Evolutionary conservation across 2,329 filamentous ascomycete genomes (phyloP).

Genomic region (Hymenoscyphus occultus): DNA sequence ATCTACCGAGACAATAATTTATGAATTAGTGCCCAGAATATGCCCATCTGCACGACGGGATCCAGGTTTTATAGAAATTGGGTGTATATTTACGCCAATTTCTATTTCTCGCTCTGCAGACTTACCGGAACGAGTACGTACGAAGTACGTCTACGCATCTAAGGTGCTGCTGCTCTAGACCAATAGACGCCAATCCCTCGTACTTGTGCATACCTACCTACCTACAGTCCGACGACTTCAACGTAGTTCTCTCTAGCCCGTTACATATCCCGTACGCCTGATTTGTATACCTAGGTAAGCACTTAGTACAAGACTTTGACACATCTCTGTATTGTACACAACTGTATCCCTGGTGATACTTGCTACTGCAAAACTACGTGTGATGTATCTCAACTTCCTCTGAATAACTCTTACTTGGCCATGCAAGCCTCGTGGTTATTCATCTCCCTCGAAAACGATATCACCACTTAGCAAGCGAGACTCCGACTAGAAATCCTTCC

Average conservation of each 20-base stretch:
- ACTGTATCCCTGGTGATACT: background rate
- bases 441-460: background rate
- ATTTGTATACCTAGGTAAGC: background rate
- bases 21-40: background rate
- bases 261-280: background rate
- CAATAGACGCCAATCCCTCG: background rate
- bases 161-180: background rate
- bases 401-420: background rate
- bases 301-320: too few species aligned
- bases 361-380: too few species aligned
- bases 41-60: background rate
- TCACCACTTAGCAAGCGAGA: background rate
- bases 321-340: background rate
- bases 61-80: background rate
- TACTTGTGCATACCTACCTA: background rate
- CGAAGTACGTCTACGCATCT: background rate
- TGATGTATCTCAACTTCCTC: background rate
- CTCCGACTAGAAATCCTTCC: background rate
- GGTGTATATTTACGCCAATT: background rate
- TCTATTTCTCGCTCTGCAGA: background rate
- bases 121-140: too few species aligned
- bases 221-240: background rate
- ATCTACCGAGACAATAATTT: background rate
- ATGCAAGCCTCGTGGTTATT: slow-evolving; percentile 4
- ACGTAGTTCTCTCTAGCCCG: background rate